Evolutionary conservation across 495 filamentous ascomycete species (phyloP), one percentile per base, ranked within the genome.

Genomic region (Hyaloscypha bicolor): DNA sequence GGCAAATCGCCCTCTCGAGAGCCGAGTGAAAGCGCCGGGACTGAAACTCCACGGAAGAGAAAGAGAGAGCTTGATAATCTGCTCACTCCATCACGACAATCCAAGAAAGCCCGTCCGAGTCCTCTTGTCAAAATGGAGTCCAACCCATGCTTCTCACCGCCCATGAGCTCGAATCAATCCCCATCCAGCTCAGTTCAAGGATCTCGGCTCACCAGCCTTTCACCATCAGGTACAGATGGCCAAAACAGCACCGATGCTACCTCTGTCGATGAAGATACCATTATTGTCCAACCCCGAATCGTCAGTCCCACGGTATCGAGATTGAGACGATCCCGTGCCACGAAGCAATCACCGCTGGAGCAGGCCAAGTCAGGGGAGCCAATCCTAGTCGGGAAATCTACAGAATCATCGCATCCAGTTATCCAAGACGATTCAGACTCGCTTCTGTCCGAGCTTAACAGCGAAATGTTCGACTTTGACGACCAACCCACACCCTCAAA

Each of bases 231-330:
- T 14, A 39, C 42, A 25, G 68, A 67, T 37, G 66, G 55, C 21
- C 64, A 67, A 11, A 64, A 58, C 2, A 55, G 51, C 5, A 73
- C 71, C 6, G 72, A 74, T 64, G 72, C 69, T 12, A 74, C 72
- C 32, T 74, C 72, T n/a, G 69, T 72, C 6, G 69, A 71, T 48
- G 69, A 71, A 21, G 72, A 74, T 19, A 71, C 69, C 1, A 71
- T 71, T 37, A 57, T 72, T 51, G 69, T 71, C 8, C 32, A 68
- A 35, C 60, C 55, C 39, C 48, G 39, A 31, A 31, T 60, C 21
- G 14, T 52, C 33, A 66, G 33, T 39, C 53, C 63, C 33, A 55
- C 55, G 4, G 53, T 67, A 2, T 60, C 66, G 5, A 71, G 62
- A 33, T 14, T 63, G 30, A 66, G 35, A 9, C 68, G 67, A 55